Evolutionary conservation across 2,329 filamentous ascomycete genomes (phyloP).

Genomic region (Thielaviopsis euricoi): DNA sequence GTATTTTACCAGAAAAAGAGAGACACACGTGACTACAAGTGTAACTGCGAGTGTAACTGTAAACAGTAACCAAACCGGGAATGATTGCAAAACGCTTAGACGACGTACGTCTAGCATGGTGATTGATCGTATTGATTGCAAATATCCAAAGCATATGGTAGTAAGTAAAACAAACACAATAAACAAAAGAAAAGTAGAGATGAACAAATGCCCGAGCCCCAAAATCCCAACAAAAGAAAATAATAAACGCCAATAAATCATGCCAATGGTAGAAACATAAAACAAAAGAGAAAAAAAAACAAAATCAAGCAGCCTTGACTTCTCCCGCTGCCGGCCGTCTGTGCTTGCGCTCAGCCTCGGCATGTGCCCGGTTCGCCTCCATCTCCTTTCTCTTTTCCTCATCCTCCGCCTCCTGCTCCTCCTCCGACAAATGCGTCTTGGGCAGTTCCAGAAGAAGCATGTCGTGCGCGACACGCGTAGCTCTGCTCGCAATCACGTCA

Average conservation of each 20-base stretch:
- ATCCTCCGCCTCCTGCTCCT: neutral
- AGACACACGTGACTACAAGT: too few relatives aligned
- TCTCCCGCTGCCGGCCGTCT: neutral
- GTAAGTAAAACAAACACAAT: neutral
- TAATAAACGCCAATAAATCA: too few relatives aligned
- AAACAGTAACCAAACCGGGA: too few relatives aligned
- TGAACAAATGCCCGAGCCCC: neutral
- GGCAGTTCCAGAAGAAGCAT: conserved; percentile 14
- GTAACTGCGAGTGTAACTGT: too few relatives aligned
- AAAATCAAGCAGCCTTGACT: neutral
- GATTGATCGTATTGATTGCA: too few relatives aligned
- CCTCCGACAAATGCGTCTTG: conserved; percentile 12
- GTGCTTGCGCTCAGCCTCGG: neutral
- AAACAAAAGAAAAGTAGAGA: neutral
- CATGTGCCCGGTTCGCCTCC: neutral
- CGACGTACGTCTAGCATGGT: too few relatives aligned
- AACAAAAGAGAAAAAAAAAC: neutral
- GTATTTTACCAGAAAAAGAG: too few relatives aligned
- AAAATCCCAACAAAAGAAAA: neutral
- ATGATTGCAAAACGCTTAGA: too few relatives aligned
- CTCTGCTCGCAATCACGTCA: conserved; percentile 9
- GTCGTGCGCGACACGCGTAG: conserved; percentile 1
- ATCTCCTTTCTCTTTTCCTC: neutral
- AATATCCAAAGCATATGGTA: neutral
- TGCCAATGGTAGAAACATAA: neutral